Evolutionary conservation across 2,329 filamentous ascomycete species (phyloP).

Genomic region (Pseudocercospora macadamiae): DNA sequence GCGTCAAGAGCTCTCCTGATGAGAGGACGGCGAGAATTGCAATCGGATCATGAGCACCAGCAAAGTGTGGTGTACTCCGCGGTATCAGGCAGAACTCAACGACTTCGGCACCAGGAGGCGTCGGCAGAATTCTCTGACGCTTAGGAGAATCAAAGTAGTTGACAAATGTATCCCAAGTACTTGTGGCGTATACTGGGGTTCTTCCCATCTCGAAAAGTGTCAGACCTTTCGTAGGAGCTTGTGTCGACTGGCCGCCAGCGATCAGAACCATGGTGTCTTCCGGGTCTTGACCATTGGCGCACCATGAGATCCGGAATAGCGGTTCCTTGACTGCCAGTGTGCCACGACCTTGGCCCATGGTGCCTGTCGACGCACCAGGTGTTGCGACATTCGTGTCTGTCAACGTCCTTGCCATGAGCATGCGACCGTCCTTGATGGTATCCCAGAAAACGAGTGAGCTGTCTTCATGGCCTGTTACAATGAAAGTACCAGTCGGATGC

Average conservation of each 20-base stretch:
- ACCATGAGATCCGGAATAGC: constrained; percentile 83
- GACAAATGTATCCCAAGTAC: constrained; percentile 80
- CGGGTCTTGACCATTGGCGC: constrained; percentile 80
- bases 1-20: constrained; percentile 84
- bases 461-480: constrained; percentile 86
- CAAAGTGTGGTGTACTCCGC: constrained; percentile 79
- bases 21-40: constrained; percentile 77
- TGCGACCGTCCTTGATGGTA: constrained; percentile 71
- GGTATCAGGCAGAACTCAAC: constrained; percentile 83
- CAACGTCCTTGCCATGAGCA: constrained; percentile 81
- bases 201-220: constrained; percentile 87
- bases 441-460: constrained; percentile 95
- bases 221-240: constrained; percentile 71
- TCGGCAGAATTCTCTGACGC: constrained; percentile 69
- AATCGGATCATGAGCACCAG: constrained; percentile 86
- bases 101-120: constrained; percentile 76
- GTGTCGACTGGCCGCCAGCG: constrained; percentile 74
- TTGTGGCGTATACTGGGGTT: constrained; percentile 89
- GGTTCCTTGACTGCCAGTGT: constrained; percentile 69
- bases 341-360: constrained; percentile 41
- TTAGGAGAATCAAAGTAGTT: constrained; percentile 80
- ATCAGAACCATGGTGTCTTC: constrained; percentile 90
- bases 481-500: constrained; percentile 92
- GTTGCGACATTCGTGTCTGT: constrained; percentile 74
- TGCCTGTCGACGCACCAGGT: constrained; percentile 46